Evolutionary conservation across 176 grass and related monocot genomes (phyloP).

Genomic region (Triticum turgidum): DNA sequence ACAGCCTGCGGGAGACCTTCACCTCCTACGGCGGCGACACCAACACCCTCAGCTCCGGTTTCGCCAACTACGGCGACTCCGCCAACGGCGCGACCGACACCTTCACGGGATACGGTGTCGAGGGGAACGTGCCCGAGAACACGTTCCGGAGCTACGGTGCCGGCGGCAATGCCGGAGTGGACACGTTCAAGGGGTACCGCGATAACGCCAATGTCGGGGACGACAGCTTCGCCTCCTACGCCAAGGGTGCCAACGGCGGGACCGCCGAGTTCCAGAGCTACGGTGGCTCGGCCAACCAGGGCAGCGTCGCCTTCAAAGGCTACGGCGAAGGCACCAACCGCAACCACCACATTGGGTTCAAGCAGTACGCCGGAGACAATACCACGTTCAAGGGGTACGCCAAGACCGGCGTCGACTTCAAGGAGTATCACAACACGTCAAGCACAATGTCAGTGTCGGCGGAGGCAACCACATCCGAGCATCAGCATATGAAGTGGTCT

Average conservation of each 20-base stretch:
- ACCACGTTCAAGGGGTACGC: conserved; percentile 64
- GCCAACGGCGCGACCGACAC: conserved; percentile 74
- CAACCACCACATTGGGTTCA: conserved; percentile 72
- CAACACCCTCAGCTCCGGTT: conserved; percentile 60
- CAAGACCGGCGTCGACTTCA: conserved; percentile 55
- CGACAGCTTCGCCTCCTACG: conserved; percentile 71
- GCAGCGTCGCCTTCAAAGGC: conserved; percentile 53
- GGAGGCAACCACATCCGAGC: background rate
- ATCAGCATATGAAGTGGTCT: conserved; percentile 51
- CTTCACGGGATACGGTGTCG: conserved; percentile 49
- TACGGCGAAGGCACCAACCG: conserved; percentile 69
- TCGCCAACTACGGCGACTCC: conserved; percentile 62
- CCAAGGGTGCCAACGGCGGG: conserved; percentile 64
- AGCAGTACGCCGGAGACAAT: conserved; percentile 50
- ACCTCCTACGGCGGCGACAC: conserved; percentile 59
- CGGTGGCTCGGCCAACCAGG: conserved; percentile 52
- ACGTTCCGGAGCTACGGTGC: conserved; percentile 65
- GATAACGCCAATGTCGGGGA: conserved; percentile 66
- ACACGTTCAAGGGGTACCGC: conserved; percentile 73
- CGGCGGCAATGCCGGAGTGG: conserved; percentile 55
- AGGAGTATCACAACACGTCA: conserved; percentile 62
- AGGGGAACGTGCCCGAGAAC: conserved; percentile 66
- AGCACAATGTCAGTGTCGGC: background rate
- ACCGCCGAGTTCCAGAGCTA: conserved; percentile 65
- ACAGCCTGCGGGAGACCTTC: conserved; percentile 54